These are phyloP conservation scores for Shiraia bambusicola DNA, from an alignment of 2,329 filamentous ascomycete genomes.

Conservation along the genomic window DNA sequence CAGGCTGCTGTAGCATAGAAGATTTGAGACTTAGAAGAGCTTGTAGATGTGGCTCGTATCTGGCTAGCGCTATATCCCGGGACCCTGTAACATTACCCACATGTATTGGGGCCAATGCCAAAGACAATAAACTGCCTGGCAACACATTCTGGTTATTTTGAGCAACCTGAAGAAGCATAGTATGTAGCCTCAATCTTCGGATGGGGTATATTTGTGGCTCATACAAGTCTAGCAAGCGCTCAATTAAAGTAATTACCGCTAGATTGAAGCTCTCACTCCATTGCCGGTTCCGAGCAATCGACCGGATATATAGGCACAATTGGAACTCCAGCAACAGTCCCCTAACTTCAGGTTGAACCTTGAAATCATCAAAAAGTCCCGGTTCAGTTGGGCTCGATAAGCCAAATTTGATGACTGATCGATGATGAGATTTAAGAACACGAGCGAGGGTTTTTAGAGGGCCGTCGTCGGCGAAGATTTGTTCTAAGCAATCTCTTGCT, in stretches of 20 bases:
- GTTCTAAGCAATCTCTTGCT: conserved; percentile 51
- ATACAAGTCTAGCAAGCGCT: conserved; percentile 35
- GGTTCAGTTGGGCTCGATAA: conserved; percentile 55
- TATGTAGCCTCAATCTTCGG: conserved; percentile 29
- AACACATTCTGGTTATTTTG: conserved; percentile 64
- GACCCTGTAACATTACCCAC: conserved; percentile 6
- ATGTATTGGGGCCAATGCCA: conserved; percentile 1
- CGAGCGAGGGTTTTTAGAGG: conserved; percentile 59
- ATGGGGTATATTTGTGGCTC: conserved; percentile 30
- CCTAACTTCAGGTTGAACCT: conserved; percentile 30
- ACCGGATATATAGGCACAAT: conserved; percentile 34
- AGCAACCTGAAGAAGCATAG: conserved; percentile 41
- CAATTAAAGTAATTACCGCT: conserved; percentile 24
- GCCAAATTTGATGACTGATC: conserved; percentile 49
- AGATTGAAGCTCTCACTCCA: conserved; percentile 31
- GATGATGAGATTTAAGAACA: conserved; percentile 61
- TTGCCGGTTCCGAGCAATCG: conserved; percentile 31
- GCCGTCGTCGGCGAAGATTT: conserved; percentile 57
- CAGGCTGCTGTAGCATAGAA: conserved; percentile 42
- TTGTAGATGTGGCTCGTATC: conserved; percentile 40
- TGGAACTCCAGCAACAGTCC: conserved; percentile 49
- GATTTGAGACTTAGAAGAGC: conserved; percentile 44
- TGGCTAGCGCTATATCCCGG: conserved; percentile 37
- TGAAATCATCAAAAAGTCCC: conserved; percentile 40
- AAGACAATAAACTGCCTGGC: conserved; percentile 11